These are phyloP conservation scores for Pythium phragmiticola DNA, from an alignment of 352 stramenopile genomes.

Conservation along the genomic window DNA sequence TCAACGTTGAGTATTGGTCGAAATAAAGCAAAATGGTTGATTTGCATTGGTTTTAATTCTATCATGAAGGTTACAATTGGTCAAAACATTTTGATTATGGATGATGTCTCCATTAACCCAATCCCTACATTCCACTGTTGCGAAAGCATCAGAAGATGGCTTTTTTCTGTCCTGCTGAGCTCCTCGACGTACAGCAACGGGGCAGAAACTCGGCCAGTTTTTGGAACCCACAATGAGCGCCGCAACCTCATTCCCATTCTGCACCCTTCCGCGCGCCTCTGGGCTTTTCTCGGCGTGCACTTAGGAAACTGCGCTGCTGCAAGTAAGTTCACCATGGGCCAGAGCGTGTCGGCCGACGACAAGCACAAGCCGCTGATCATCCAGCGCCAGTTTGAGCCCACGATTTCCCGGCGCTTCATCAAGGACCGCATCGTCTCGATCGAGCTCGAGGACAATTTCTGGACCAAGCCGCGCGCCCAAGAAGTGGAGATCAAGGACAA, in stretches of 20 bases:
- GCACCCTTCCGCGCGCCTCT: no score
- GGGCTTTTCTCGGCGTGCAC: not conserved
- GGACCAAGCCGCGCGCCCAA: slow-evolving; percentile 18
- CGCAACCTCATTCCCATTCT: no score
- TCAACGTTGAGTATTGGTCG: not conserved
- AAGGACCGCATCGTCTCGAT: slow-evolving; percentile 22
- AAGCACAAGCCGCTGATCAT: slow-evolving; percentile 25
- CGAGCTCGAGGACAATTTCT: slow-evolving; percentile 26
- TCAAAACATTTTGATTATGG: not conserved
- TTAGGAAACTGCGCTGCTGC: not conserved
- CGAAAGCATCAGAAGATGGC: not conserved
- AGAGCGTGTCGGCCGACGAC: slow-evolving; percentile 20
- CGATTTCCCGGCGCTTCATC: slow-evolving; percentile 24
- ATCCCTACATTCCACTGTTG: not conserved
- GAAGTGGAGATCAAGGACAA: slow-evolving; percentile 21
- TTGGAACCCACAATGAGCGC: not conserved
- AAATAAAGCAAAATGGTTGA: not conserved
- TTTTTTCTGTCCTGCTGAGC: not conserved
- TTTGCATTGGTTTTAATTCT: not conserved
- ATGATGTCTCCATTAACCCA: not conserved
- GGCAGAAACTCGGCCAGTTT: not conserved
- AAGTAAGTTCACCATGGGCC: slow-evolving; percentile 3
- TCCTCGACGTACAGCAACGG: not conserved
- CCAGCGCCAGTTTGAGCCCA: slow-evolving; percentile 21
- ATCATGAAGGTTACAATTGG: not conserved